phyloP scores from a whole-genome alignment of 2,329 filamentous ascomycete genomes.

The Calonectria multiphialidica region DNA sequence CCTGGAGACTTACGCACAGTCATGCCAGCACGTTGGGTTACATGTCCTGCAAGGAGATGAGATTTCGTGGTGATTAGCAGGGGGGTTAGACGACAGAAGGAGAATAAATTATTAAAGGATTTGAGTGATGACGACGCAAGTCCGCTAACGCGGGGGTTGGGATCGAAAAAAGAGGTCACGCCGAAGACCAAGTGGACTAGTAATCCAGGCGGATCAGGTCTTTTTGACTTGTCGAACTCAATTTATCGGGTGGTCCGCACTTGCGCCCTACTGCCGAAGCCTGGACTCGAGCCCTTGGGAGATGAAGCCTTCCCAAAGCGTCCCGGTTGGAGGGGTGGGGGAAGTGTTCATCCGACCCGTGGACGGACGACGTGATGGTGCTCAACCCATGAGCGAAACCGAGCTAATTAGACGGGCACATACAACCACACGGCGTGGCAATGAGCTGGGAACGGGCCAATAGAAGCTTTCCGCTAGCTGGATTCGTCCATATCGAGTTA shows the following conservation, averaged over 20 bases:
- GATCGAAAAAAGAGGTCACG: slow-evolving; percentile 8
- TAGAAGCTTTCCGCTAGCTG: neutral
- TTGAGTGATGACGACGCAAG: slow-evolving; percentile 22
- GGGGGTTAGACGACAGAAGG: neutral
- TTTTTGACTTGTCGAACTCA: neutral
- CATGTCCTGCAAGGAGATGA: neutral
- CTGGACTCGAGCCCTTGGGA: neutral
- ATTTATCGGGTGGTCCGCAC: slow-evolving; percentile 16
- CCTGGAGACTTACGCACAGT: neutral
- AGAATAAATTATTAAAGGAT: slow-evolving; percentile 2
- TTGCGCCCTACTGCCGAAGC: neutral
- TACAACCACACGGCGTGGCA: slow-evolving; percentile 2
- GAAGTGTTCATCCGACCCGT: slow-evolving; percentile 21
- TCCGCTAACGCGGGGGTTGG: slow-evolving; percentile 3
- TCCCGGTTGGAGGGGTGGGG: slow-evolving; percentile 14
- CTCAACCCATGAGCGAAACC: neutral
- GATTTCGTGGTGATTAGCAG: neutral
- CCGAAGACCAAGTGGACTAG: neutral
- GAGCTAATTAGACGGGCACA: neutral
- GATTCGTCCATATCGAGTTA: neutral
- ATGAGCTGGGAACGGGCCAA: neutral
- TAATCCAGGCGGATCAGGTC: neutral
- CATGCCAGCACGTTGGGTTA: neutral
- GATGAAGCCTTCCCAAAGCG: neutral
- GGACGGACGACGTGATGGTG: neutral